These are phyloP conservation scores for Thermothielavioides terrestris DNA, from an alignment of 495 filamentous ascomycete species.

Conservation along the genomic window DNA sequence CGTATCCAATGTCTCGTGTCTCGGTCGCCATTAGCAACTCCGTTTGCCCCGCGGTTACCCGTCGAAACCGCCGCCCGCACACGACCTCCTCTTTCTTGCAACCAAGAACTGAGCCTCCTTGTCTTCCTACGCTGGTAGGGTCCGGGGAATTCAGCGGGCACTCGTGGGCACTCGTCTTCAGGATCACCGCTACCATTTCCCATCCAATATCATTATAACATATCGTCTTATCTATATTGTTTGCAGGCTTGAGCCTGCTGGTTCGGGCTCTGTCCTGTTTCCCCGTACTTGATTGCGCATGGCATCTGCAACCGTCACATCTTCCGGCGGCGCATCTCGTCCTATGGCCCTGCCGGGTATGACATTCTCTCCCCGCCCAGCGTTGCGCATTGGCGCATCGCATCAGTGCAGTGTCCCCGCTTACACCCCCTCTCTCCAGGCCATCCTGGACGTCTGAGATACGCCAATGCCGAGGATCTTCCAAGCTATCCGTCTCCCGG, in stretches of 20 bases:
- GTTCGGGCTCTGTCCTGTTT: background rate
- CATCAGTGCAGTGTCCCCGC: slow-evolving; percentile 9
- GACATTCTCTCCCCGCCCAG: background rate
- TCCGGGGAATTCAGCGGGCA: too few species aligned
- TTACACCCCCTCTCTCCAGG: slow-evolving; percentile 19
- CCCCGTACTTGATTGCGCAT: background rate
- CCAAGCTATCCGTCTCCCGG: slow-evolving; percentile 59
- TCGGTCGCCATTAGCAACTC: background rate
- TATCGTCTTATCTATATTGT: background rate
- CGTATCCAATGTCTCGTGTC: background rate
- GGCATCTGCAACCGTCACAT: background rate
- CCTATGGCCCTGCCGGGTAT: background rate
- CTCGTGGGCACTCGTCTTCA: too few species aligned
- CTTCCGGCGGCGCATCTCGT: background rate
- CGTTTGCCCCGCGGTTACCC: background rate
- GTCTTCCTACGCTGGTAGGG: too few species aligned
- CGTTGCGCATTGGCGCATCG: background rate
- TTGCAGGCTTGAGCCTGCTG: background rate
- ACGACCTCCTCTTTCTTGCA: background rate
- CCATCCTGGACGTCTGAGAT: slow-evolving; percentile 51
- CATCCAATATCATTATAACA: background rate
- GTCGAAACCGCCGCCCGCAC: background rate
- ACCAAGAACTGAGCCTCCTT: background rate
- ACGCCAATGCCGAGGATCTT: slow-evolving; percentile 58
- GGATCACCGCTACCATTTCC: background rate